phyloP scores from a whole-genome alignment of 1,284 basidiomycete genomes.

The Schizophyllum amplum region DNA sequence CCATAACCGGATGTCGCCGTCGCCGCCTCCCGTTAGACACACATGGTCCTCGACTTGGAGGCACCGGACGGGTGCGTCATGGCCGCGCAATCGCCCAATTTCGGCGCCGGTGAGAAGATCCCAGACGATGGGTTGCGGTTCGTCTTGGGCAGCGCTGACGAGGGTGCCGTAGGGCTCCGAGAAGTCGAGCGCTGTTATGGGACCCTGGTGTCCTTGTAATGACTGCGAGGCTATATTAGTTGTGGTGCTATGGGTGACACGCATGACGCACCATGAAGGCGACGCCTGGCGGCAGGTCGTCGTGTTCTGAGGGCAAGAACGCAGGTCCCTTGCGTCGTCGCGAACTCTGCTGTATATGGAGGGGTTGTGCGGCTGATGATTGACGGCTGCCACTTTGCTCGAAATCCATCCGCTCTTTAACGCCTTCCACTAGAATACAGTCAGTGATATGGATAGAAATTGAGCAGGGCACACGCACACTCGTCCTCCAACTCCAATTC shows the following conservation, averaged over 20 bases:
- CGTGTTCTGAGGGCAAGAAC: constrained; percentile 96
- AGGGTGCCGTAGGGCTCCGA: constrained; percentile 95
- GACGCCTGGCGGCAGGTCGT: constrained; percentile 87
- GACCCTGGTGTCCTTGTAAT: constrained; percentile 70
- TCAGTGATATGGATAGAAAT: background rate
- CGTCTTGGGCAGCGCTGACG: constrained; percentile 80
- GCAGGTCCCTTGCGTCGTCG: constrained; percentile 82
- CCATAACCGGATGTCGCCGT: constrained; percentile 83
- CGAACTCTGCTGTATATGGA: constrained; percentile 52
- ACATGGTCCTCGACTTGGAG: constrained; percentile 91
- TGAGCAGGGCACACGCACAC: constrained; percentile 39
- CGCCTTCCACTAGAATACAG: constrained; percentile 63
- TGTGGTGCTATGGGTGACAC: background rate
- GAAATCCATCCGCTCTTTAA: constrained; percentile 74
- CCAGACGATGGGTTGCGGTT: constrained; percentile 78
- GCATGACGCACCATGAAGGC: constrained; percentile 82
- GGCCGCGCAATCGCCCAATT: constrained; percentile 75
- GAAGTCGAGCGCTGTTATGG: constrained; percentile 89
- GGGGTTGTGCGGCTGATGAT: constrained; percentile 26
- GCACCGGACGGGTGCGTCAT: constrained; percentile 76
- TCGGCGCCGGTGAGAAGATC: constrained; percentile 78
- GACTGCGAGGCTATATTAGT: constrained; percentile 42
- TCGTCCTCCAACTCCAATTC: constrained; percentile 95
- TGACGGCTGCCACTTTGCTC: constrained; percentile 41
- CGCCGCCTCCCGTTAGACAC: constrained; percentile 86